Evolutionary conservation across 805 yeast genomes (phyloP), one percentile per base, ranked within the genome.

Genomic region (Wickerhamiella vanderwaltii): DNA sequence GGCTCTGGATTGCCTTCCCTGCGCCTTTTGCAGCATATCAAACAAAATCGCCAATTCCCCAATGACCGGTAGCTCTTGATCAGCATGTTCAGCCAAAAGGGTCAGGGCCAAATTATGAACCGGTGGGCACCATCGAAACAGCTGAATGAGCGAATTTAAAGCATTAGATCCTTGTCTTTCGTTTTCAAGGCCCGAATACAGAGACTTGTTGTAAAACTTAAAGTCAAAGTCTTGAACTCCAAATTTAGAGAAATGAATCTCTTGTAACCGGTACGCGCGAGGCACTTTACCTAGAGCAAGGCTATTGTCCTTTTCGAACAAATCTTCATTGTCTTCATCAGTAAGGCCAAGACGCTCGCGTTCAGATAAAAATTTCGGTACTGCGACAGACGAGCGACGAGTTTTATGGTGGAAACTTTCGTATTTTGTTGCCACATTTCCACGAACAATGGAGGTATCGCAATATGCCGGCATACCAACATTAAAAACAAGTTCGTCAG

Each of bases 151-250:
- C 0, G 94, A 68, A 57, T 91, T 91, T 45, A 80, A 73, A 53
- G 76, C 77, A 0, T 91, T 71, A 51, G 82, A 83, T 17, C 48
- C 48, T 40, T 79, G 83, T 9, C 80, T 69, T 54, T 86, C 91
- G 7, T 86, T 79, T 58, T 91, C 97, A n/a, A 88, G 65, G 0
- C 97, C 96, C 1, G 96, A 74, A 43, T 66, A 78, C 1, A 54
- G 47, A 0, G 96, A 81, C 29, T 68, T 67, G 56, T 88, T 88
- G 64, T 80, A 88, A 52, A 77, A 79, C 41, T 73, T 77, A 57
- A 91, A 88, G 62, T 88, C 95, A 61, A 91, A 91, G 58, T 86
- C 95, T 51, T 80, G 85, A 23, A 91, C 86, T 20, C 98, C 98
- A 59, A 85, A 88, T 52, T 74, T 78, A 43, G 93, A 81, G 59